These are phyloP conservation scores for Vaccinium myrtillus DNA, from an alignment of 148 eudicot species.

Conservation along the genomic window DNA sequence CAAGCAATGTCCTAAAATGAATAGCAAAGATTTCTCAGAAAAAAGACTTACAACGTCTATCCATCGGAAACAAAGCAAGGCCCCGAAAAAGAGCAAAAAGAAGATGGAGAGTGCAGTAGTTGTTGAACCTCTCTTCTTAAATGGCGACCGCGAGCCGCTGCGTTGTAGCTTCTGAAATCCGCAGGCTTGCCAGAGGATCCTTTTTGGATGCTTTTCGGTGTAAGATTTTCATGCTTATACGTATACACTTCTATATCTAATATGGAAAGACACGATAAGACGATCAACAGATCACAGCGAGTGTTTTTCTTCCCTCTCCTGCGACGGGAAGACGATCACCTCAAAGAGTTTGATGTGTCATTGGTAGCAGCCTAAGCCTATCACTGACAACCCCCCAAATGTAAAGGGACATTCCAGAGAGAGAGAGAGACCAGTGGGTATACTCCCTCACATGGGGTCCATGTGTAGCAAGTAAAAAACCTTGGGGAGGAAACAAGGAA, in stretches of 20 bases:
- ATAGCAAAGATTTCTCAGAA: not conserved
- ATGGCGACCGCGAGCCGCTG: not conserved
- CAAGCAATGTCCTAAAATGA: not conserved
- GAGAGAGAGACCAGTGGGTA: not conserved
- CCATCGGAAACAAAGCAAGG: constrained; percentile 36
- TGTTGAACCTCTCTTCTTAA: constrained; percentile 13
- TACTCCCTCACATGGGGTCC: too few species aligned
- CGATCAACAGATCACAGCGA: not conserved
- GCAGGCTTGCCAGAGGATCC: constrained; percentile 18
- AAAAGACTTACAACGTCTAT: constrained; percentile 40
- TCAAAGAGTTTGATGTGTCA: not conserved
- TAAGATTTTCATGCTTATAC: constrained; percentile 17
- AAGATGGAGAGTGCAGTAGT: constrained; percentile 16
- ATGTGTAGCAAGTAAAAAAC: not conserved
- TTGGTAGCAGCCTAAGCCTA: not conserved
- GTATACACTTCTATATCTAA: not conserved
- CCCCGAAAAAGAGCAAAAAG: constrained; percentile 33
- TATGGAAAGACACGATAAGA: not conserved
- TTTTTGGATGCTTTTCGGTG: constrained; percentile 19
- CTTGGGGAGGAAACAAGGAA: not conserved
- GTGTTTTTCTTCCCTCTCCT: not conserved
- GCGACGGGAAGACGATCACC: not conserved
- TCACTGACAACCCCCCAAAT: not conserved
- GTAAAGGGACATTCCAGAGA: not conserved
- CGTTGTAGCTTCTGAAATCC: constrained; percentile 12